Conservation (phyloP, 2,329 filamentous ascomycete genomes). For the Xylaria multiplex region DNA sequence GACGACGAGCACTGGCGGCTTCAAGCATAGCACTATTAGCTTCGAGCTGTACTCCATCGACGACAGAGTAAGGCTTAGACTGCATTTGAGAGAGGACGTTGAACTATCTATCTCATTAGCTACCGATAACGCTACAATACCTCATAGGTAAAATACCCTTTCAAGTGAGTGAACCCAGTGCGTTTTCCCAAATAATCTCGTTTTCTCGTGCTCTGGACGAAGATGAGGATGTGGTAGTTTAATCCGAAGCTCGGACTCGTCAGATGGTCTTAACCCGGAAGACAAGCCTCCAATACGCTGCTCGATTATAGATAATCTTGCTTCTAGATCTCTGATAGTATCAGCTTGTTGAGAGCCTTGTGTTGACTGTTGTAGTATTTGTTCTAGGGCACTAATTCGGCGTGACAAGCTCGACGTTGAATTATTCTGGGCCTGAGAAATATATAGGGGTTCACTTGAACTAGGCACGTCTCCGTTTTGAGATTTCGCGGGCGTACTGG, state of each 20-base stretch:
- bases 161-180: conserved; percentile 42
- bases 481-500: conserved; percentile 1
- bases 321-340: conserved; percentile 28
- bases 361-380: not conserved
- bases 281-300: conserved; percentile 19
- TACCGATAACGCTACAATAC: not conserved
- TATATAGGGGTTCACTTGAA: not conserved
- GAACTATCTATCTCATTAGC: conserved; percentile 34
- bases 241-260: conserved; percentile 27
- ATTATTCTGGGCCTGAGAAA: not conserved
- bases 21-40: conserved; percentile 29
- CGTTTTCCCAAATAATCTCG: conserved; percentile 39
- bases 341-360: not conserved
- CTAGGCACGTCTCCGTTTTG: conserved; percentile 5
- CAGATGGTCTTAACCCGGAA: not conserved
- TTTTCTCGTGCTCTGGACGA: conserved; percentile 39
- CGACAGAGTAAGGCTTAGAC: conserved; percentile 26
- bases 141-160: conserved; percentile 25
- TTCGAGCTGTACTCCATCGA: conserved; percentile 30
- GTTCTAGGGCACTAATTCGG: conserved; percentile 19
- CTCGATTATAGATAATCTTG: conserved; percentile 33
- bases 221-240: conserved; percentile 38
- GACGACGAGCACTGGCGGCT: conserved; percentile 29
- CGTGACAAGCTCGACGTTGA: conserved; percentile 20
- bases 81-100: conserved; percentile 37